Conservation (phyloP, 306 rosid genomes). For the Vigna reflexopilosa region DNA sequence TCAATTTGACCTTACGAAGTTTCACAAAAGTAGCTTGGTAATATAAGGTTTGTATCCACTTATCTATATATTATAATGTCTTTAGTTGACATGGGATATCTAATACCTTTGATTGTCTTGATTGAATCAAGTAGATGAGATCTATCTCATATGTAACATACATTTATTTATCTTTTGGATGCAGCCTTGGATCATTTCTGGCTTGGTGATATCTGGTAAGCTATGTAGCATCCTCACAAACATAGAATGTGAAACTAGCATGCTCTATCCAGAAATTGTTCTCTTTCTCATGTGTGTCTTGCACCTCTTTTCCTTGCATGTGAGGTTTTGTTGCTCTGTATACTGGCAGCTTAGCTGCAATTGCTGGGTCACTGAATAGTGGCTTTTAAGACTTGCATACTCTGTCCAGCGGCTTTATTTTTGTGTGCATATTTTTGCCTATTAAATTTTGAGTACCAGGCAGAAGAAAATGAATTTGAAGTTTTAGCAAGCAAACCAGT, state of each 20-base stretch:
- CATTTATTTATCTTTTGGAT: slow-evolving; percentile 49
- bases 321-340: slow-evolving; percentile 13
- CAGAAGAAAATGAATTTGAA: slow-evolving; percentile 5
- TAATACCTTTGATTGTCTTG: slow-evolving; percentile 19
- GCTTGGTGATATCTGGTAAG: slow-evolving; percentile 83
- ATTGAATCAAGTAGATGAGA: slow-evolving; percentile 14
- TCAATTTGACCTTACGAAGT: no score
- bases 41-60: no score
- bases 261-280: slow-evolving; percentile 7
- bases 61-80: no score
- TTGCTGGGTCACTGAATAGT: neutral
- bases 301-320: slow-evolving; percentile 17
- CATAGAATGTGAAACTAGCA: slow-evolving; percentile 1
- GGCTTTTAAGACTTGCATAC: neutral
- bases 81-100: no score
- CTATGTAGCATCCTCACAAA: slow-evolving; percentile 30
- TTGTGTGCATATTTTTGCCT: neutral
- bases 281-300: neutral
- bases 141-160: slow-evolving; percentile 15
- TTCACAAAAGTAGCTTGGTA: no score
- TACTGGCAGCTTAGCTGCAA: slow-evolving; percentile 4
- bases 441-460: neutral
- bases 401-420: neutral
- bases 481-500: neutral
- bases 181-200: slow-evolving; percentile 72